Percentiles rank a stretch among this genome's conserved stretches.
These are phyloP conservation scores for Aspergillus sp. DNA, from an alignment of 2,329 filamentous ascomycete genomes.

Conservation along the genomic window DNA sequence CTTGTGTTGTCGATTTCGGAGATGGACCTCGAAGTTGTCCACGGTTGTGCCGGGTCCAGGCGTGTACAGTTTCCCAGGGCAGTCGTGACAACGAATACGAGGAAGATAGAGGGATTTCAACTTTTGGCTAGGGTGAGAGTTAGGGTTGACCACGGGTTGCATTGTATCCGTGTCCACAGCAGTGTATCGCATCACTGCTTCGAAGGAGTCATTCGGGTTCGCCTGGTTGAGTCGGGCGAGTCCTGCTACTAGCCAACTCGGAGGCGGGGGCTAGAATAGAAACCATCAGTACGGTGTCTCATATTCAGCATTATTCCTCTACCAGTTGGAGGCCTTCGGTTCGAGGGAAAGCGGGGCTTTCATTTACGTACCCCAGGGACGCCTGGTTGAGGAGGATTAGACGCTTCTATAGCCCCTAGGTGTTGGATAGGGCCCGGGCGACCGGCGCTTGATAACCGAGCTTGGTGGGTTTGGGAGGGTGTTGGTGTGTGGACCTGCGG, in stretches of 20 bases:
- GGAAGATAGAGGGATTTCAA: conserved; percentile 82
- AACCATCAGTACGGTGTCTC: conserved; percentile 11
- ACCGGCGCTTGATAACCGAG: conserved; percentile 23
- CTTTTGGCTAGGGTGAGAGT: conserved; percentile 56
- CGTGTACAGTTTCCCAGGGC: conserved; percentile 90
- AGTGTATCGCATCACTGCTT: conserved; percentile 87
- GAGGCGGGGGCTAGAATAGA: conserved; percentile 68
- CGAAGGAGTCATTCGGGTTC: conserved; percentile 81
- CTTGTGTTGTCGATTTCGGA: conserved; percentile 79
- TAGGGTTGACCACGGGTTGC: conserved; percentile 57
- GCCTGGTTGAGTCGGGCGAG: conserved; percentile 67
- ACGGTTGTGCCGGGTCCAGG: conserved; percentile 82
- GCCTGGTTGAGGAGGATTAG: conserved; percentile 42
- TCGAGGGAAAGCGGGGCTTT: conserved; percentile 18
- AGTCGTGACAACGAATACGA: conserved; percentile 87
- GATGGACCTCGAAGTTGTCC: conserved; percentile 88
- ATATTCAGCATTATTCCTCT: neutral
- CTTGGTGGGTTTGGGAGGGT: conserved; percentile 34
- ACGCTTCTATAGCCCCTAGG: conserved; percentile 47
- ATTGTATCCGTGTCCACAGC: conserved; percentile 73
- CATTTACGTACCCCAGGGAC: conserved; percentile 45
- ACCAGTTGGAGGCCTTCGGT: conserved; percentile 9
- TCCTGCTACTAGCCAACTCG: conserved; percentile 77
- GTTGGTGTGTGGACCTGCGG: conserved; percentile 52
- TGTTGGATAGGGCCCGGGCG: conserved; percentile 35